A percentile compares a stretch with the other conserved stretches of the same genome.
Evolutionary conservation across 345 rosid genomes (phyloP).

Genomic region (Crucihimalaya himalaica): DNA sequence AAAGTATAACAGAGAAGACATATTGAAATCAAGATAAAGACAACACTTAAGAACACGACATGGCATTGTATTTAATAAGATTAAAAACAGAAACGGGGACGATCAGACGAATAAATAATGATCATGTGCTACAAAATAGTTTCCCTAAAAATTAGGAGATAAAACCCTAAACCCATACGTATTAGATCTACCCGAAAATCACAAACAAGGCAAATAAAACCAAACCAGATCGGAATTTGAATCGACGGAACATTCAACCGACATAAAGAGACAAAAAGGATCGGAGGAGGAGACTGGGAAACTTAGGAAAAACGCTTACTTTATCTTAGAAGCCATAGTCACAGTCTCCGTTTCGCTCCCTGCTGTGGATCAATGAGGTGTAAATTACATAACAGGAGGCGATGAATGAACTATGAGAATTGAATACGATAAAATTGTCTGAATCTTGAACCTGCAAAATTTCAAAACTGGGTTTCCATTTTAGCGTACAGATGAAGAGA

Average conservation of each 20-base stretch:
- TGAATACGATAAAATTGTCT: background rate
- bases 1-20: background rate
- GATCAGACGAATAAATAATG: conserved; percentile 14
- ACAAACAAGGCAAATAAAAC: background rate
- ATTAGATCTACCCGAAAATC: conserved; percentile 17
- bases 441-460: background rate
- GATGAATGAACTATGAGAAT: conserved; percentile 2
- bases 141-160: conserved; percentile 11
- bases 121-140: conserved; percentile 6
- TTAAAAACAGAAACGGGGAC: background rate
- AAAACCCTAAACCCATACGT: conserved; percentile 24
- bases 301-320: conserved; percentile 17
- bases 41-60: background rate
- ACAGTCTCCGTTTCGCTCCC: background rate
- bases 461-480: conserved; percentile 4
- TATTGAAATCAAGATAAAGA: conserved; percentile 4
- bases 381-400: background rate
- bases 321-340: conserved; percentile 37
- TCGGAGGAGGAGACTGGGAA: conserved; percentile 9
- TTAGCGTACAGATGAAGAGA: conserved; percentile 22
- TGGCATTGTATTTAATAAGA: background rate
- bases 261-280: background rate
- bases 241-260: conserved; percentile 1
- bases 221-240: conserved; percentile 40
- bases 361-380: background rate